A percentile compares a stretch with the other conserved stretches of the same genome.
phyloP scores from a whole-genome alignment of 2,329 filamentous ascomycete species.

The Aspergillus latus region DNA sequence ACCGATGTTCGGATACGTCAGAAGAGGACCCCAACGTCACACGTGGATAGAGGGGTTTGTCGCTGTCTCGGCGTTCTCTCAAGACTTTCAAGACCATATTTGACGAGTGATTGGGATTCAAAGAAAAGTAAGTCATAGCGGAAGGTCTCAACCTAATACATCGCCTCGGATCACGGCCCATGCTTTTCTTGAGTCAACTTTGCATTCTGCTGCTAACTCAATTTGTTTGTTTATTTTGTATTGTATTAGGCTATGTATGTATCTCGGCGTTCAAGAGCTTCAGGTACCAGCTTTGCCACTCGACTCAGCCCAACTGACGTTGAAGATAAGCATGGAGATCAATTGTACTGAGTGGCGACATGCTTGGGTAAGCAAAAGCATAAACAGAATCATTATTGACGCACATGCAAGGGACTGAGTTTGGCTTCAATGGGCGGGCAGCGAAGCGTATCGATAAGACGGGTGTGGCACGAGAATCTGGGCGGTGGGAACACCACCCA shows the following conservation, averaged over 20 bases:
- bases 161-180: too few species aligned
- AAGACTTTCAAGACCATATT: background rate
- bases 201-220: constrained; percentile 1
- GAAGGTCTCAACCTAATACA: background rate
- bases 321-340: constrained; percentile 1
- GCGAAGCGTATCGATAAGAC: background rate
- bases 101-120: background rate
- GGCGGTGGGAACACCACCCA: too few species aligned
- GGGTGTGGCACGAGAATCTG: too few species aligned
- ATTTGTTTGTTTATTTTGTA: constrained; percentile 8
- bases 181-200: too few species aligned
- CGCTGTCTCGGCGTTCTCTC: background rate
- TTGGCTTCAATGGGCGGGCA: too few species aligned
- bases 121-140: background rate
- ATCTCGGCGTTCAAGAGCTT: background rate
- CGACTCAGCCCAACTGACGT: background rate
- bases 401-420: constrained; percentile 22
- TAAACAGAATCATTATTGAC: constrained; percentile 12
- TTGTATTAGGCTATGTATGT: constrained; percentile 14
- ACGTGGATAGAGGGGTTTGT: constrained; percentile 19
- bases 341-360: constrained; percentile 8
- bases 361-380: constrained; percentile 8
- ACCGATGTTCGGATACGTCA: constrained; percentile 17
- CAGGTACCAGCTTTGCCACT: constrained; percentile 6
- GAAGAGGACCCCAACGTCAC: constrained; percentile 7